Conservation (phyloP, 371 early-diverging fungal species). For the Blakeslea trispora region DNA sequence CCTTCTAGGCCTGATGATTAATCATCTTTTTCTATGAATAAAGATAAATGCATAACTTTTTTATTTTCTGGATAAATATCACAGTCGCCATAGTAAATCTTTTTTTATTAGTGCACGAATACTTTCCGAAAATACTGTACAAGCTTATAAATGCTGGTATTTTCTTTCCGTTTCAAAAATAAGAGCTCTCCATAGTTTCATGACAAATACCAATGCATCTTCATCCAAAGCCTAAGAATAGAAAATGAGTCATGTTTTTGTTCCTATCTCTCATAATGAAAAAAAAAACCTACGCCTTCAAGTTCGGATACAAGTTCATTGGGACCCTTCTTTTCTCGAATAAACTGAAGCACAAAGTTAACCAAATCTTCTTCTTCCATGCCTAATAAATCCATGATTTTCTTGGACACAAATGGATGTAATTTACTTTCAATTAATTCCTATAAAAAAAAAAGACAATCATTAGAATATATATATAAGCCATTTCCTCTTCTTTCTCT, state of each 20-base stretch:
- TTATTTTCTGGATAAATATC: too few species aligned
- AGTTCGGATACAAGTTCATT: constrained; percentile 70
- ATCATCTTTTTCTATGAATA: too few species aligned
- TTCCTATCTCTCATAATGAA: too few species aligned
- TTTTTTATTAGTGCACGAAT: too few species aligned
- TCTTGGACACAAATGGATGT: constrained; percentile 75
- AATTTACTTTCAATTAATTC: constrained; percentile 63
- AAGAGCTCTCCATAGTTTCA: constrained; percentile 83
- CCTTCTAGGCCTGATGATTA: too few species aligned
- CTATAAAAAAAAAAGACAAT: too few species aligned
- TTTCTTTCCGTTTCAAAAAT: constrained; percentile 84
- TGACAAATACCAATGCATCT: constrained; percentile 79
- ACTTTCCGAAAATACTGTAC: too few species aligned
- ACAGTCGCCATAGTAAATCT: too few species aligned
- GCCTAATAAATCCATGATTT: constrained; percentile 75
- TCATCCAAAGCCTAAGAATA: constrained; percentile 72
- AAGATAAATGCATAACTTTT: too few species aligned
- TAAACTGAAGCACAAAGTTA: constrained; percentile 68
- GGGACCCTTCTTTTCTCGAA: constrained; percentile 53
- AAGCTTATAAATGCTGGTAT: constrained; percentile 25
- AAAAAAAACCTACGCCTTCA: constrained; percentile 55
- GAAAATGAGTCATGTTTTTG: too few species aligned
- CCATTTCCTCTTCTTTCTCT: too few species aligned
- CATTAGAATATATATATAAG: background rate
- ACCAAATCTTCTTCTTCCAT: constrained; percentile 74